Evolutionary conservation across 2,329 filamentous ascomycete genomes (phyloP).

Genomic region (Calycina herbarum): DNA sequence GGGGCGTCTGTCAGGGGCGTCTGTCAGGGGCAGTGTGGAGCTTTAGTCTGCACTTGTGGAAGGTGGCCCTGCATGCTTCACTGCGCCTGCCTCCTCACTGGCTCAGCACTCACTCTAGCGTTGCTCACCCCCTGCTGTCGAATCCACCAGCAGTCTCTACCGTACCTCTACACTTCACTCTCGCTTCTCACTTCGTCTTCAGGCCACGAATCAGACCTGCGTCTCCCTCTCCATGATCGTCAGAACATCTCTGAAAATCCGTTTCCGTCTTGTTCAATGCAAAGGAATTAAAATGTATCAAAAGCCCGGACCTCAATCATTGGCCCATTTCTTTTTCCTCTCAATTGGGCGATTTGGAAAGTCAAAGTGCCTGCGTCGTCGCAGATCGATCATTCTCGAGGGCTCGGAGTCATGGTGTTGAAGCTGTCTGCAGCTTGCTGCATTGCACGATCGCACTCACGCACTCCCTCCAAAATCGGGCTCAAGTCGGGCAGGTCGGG

Average conservation of each 20-base stretch:
- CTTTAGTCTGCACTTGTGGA: too few species aligned
- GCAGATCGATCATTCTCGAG: neutral
- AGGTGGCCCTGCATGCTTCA: too few species aligned
- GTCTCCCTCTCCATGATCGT: neutral
- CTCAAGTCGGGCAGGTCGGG: neutral
- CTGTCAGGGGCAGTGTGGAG: too few species aligned
- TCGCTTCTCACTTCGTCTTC: too few species aligned
- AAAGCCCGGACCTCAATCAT: neutral
- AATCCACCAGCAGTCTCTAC: too few species aligned
- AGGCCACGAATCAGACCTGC: too few species aligned
- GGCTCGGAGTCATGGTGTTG: neutral
- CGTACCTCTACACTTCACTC: too few species aligned
- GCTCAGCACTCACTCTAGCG: neutral
- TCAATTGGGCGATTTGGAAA: neutral
- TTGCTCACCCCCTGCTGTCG: too few species aligned
- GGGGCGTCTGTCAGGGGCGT: too few species aligned
- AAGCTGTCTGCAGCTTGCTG: neutral
- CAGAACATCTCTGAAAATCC: neutral
- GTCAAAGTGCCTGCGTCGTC: neutral
- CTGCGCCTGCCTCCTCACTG: neutral
- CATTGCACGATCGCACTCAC: neutral
- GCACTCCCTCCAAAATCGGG: neutral
- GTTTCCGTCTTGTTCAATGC: neutral
- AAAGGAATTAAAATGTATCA: neutral
- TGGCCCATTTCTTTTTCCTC: neutral